Percentiles rank a stretch among this genome's conserved stretches.
These are phyloP conservation scores for Crepidotus variabilis DNA, from an alignment of 768 basidiomycete genomes.

Conservation along the genomic window DNA sequence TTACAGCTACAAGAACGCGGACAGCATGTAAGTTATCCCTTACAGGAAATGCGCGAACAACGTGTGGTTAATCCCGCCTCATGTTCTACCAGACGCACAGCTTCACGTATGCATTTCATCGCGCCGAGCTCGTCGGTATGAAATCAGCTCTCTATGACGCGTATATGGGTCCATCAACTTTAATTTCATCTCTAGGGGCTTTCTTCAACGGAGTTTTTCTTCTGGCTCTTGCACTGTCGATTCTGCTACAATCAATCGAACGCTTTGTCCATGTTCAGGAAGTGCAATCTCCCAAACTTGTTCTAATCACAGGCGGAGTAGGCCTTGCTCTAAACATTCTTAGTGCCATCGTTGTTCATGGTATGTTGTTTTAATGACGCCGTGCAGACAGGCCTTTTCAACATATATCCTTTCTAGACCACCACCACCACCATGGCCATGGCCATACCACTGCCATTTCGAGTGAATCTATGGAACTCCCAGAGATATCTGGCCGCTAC, in stretches of 20 bases:
- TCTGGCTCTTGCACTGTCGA: constrained; percentile 48
- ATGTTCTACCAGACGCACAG: constrained; percentile 33
- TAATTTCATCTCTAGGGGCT: constrained; percentile 30
- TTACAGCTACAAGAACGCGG: constrained; percentile 40
- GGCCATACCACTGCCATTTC: constrained; percentile 23
- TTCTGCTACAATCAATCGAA: constrained; percentile 50
- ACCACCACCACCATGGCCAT: constrained; percentile 42
- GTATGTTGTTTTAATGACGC: constrained; percentile 11
- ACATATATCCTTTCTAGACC: constrained; percentile 23
- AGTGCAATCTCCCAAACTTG: constrained; percentile 38
- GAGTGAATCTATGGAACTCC: constrained; percentile 16
- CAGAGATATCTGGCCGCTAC: constrained; percentile 14
- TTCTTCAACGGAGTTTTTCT: constrained; percentile 56
- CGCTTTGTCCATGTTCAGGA: constrained; percentile 46
- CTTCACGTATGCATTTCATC: constrained; percentile 54
- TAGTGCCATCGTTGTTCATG: constrained; percentile 48
- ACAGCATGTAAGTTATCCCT: constrained; percentile 30
- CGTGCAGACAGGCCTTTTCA: constrained; percentile 3
- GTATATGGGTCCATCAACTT: constrained; percentile 3
- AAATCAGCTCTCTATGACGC: constrained; percentile 6
- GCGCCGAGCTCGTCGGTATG: constrained; percentile 52
- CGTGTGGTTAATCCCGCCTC: constrained; percentile 1
- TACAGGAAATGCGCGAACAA: constrained; percentile 22
- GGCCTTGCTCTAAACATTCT: constrained; percentile 45
- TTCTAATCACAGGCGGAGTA: constrained; percentile 46